Evolutionary conservation across 1,284 basidiomycete species (phyloP), one percentile per base, ranked within the genome.

Genomic region (Heterobasidion annosum): DNA sequence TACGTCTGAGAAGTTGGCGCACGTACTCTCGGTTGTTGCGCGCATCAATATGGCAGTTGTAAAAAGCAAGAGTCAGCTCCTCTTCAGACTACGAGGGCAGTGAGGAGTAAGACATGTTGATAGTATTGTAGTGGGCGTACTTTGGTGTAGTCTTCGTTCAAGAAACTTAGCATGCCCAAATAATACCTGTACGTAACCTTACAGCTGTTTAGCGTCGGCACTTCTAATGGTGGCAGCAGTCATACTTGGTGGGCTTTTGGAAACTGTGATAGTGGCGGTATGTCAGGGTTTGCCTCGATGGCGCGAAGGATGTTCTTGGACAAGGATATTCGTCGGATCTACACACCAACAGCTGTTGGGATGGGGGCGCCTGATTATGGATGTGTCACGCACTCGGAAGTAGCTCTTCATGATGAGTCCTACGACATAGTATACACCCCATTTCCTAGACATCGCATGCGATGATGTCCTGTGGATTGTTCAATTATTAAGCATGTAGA

Each of bases 341-440:
- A 65, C 18, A 25, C 19, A 44, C 16, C 25, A 25, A 48, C 32
- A 50, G 48, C 42, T 16, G 56, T 33, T 52, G 32, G 15, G 48
- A 2, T 50, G 46, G 18, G 44, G 34, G 48, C 37, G 37, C n/a
- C 4, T 40, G 10, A n/a, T 16, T 19, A 37, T 49, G 44, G 33
- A 42, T 47, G 12, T 40, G 42, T 46, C 53, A 73, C 83, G 63
- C 69, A 87, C 93, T 64, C 87, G 85, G 76, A 98, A 98, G 72
- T 99, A 99, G 51, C 86, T 91, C 67, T 98, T 97, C 69, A 99
- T 76, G 42, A 94, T 85, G 57, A 97, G 73, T 7, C 88, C 89
- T 0, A 95, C 94, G n/a, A 97, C 81, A 63, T 94, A 92, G 70
- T 98, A 99, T 0, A 94, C 83, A 2, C 95, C 96, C 85, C 86